Conservation (phyloP, 495 filamentous ascomycete genomes). For the Penicilliopsis zonata region DNA sequence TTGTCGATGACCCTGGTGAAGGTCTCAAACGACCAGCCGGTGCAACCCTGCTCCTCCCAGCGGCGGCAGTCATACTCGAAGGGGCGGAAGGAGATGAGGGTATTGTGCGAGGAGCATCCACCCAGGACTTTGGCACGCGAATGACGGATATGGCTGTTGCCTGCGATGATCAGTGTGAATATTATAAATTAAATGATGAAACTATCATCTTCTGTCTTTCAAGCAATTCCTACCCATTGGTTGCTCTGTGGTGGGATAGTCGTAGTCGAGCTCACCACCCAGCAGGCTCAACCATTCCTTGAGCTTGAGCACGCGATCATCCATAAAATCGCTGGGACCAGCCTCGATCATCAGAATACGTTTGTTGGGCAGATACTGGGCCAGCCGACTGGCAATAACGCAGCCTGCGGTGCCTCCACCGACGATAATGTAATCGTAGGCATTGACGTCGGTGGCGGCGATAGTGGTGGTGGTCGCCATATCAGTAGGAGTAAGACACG, state of each 20-base stretch:
- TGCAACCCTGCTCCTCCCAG: slow-evolving; percentile 62
- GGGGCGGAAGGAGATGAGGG: slow-evolving; percentile 72
- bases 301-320: slow-evolving; percentile 60
- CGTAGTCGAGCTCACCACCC: slow-evolving; percentile 74
- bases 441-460: slow-evolving; percentile 44
- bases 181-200: too few species aligned
- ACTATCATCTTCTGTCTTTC: too few species aligned
- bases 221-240: slow-evolving; percentile 63
- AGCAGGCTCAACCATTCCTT: slow-evolving; percentile 70
- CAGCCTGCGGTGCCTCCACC: slow-evolving; percentile 83
- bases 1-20: slow-evolving; percentile 65
- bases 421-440: slow-evolving; percentile 78
- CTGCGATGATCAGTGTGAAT: slow-evolving; percentile 22
- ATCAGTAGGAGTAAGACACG: background rate
- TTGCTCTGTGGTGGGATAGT: slow-evolving; percentile 77
- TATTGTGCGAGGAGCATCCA: slow-evolving; percentile 81
- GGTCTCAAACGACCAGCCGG: slow-evolving; percentile 67
- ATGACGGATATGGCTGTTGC: slow-evolving; percentile 74
- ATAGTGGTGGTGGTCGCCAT: slow-evolving; percentile 52
- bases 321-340: slow-evolving; percentile 48
- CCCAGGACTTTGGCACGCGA: slow-evolving; percentile 77
- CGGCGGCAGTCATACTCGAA: slow-evolving; percentile 67
- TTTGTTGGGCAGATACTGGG: slow-evolving; percentile 54
- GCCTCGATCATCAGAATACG: slow-evolving; percentile 54
- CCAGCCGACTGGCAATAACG: slow-evolving; percentile 64